phyloP scores from a whole-genome alignment of 23 red algal species.

The Agarophyton chilense region DNA sequence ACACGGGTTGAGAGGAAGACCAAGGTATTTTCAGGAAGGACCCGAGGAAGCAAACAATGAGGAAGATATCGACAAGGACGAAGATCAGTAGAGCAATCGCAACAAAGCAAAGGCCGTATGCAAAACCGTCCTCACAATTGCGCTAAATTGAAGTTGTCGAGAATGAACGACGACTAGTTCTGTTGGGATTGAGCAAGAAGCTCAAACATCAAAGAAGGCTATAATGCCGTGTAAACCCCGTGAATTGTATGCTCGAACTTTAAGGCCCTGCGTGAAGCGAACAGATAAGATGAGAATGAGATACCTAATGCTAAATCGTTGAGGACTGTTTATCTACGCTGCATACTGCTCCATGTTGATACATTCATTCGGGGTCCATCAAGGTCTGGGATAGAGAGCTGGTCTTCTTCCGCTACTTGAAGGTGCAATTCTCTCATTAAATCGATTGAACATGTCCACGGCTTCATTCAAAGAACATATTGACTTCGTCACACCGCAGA shows the following conservation, averaged over 20 bases:
- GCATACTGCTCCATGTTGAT: too few species aligned
- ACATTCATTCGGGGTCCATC: background rate
- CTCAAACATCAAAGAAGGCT: too few species aligned
- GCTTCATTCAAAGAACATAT: conserved; percentile 64
- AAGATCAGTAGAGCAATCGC: background rate
- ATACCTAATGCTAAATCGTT: too few species aligned
- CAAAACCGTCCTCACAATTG: too few species aligned
- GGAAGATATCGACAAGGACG: background rate
- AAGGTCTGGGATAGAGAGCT: background rate
- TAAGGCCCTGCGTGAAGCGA: too few species aligned
- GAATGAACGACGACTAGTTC: too few species aligned
- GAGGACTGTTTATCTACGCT: too few species aligned
- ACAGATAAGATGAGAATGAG: too few species aligned
- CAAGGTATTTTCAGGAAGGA: background rate
- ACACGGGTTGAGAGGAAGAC: background rate
- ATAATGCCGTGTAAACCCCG: too few species aligned
- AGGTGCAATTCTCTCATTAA: conserved; percentile 10
- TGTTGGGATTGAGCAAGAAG: too few species aligned
- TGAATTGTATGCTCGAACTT: too few species aligned
- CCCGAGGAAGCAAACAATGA: background rate
- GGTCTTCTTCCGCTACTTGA: conserved; percentile 17
- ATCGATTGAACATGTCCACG: conserved; percentile 66
- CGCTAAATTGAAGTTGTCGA: too few species aligned
- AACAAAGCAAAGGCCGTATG: background rate
- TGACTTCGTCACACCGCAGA: conserved; percentile 63